Evolutionary conservation across 2,329 filamentous ascomycete species (phyloP).

Genomic region (Thelonectria olida): DNA sequence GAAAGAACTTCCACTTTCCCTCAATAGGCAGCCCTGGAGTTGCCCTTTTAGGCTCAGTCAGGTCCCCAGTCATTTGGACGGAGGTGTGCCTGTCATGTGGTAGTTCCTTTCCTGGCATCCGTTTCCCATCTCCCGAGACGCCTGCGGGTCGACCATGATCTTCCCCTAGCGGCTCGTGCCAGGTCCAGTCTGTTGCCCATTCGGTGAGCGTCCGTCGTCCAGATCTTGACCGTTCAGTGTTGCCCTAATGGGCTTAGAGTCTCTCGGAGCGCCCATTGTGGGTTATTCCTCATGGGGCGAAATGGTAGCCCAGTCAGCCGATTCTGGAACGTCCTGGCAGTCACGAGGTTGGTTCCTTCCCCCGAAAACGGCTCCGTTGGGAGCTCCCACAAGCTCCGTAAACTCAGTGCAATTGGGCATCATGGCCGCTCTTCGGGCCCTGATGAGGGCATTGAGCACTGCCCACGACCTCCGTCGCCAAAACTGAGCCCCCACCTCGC

Average conservation of each 20-base stretch:
- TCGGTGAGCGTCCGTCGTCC: slow-evolving; percentile 18
- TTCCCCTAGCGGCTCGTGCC: slow-evolving; percentile 19
- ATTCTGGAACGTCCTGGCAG: slow-evolving; percentile 37
- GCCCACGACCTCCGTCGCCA: slow-evolving; percentile 16
- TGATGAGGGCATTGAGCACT: background rate
- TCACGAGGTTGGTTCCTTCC: slow-evolving; percentile 28
- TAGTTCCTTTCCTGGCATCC: slow-evolving; percentile 24
- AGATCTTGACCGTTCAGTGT: slow-evolving; percentile 34
- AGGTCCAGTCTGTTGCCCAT: slow-evolving; percentile 10
- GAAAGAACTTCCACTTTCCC: background rate
- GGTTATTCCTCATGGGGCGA: slow-evolving; percentile 21
- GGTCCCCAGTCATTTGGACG: slow-evolving; percentile 11
- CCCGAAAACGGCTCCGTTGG: slow-evolving; percentile 31
- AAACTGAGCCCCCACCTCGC: slow-evolving; percentile 21
- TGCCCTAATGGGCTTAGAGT: slow-evolving; percentile 19
- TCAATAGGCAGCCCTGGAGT: slow-evolving; percentile 12
- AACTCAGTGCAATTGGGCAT: slow-evolving; percentile 15
- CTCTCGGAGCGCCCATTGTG: slow-evolving; percentile 3
- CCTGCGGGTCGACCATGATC: slow-evolving; percentile 18
- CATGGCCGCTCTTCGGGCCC: slow-evolving; percentile 1
- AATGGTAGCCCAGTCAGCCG: slow-evolving; percentile 13
- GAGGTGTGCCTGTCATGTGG: slow-evolving; percentile 23
- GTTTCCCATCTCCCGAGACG: slow-evolving; percentile 29
- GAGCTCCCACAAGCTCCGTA: slow-evolving; percentile 19
- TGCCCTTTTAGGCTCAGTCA: slow-evolving; percentile 25